Evolutionary conservation across 805 yeast species (phyloP).

Genomic region (Starmerella sirachaensis): DNA sequence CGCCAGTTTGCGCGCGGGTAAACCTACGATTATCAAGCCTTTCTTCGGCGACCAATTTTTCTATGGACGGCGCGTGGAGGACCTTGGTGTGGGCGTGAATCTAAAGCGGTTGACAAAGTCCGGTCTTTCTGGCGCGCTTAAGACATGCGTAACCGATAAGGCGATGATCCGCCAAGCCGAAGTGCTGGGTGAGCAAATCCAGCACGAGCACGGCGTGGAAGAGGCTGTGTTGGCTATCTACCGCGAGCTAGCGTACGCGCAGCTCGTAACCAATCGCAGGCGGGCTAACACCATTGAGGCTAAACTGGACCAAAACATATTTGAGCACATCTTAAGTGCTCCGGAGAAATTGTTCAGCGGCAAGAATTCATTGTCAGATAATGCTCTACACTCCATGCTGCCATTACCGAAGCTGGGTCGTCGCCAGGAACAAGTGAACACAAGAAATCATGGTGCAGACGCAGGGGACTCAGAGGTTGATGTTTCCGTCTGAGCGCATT

Average conservation of each 20-base stretch:
- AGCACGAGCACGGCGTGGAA: slow-evolving; percentile 67
- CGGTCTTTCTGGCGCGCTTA: slow-evolving; percentile 54
- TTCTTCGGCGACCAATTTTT: slow-evolving; percentile 95
- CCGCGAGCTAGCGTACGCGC: slow-evolving; percentile 57
- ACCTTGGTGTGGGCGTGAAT: slow-evolving; percentile 71
- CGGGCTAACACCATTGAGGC: slow-evolving; percentile 11
- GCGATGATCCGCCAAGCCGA: slow-evolving; percentile 59
- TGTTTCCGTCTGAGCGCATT: slow-evolving; percentile 13
- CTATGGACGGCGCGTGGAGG: slow-evolving; percentile 78
- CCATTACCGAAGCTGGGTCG: slow-evolving; percentile 13
- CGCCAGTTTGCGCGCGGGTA: slow-evolving; percentile 71
- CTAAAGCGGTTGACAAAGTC: slow-evolving; percentile 55
- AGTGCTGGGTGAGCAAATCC: slow-evolving; percentile 48
- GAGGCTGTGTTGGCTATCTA: slow-evolving; percentile 71
- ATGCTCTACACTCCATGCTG: slow-evolving; percentile 6
- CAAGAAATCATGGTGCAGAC: neutral
- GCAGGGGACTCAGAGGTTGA: slow-evolving; percentile 14
- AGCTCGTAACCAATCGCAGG: slow-evolving; percentile 16
- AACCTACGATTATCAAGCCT: slow-evolving; percentile 85
- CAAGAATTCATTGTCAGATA: neutral
- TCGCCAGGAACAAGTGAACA: slow-evolving; percentile 11
- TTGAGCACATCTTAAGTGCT: slow-evolving; percentile 4
- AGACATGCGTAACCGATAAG: slow-evolving; percentile 52
- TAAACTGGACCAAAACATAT: slow-evolving; percentile 1
- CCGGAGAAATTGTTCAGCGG: neutral